These are phyloP conservation scores for Pichia kluyveri DNA, from an alignment of 805 yeast genomes.

Conservation along the genomic window DNA sequence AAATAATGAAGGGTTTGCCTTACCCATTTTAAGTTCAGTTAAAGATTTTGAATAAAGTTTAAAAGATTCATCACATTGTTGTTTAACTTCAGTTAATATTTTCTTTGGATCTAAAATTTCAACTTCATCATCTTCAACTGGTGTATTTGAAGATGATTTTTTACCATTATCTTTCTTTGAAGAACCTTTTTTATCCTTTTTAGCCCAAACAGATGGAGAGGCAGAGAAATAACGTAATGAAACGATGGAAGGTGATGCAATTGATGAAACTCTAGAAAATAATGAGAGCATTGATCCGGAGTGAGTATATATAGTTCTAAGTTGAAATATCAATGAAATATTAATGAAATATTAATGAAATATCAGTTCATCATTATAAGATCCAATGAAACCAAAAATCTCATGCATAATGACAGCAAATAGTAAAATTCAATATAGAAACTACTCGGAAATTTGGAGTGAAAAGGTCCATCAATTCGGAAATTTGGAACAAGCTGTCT, in stretches of 20 bases:
- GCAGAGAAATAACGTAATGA: not conserved
- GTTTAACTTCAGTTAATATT: slow-evolving; percentile 30
- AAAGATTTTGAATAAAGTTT: slow-evolving; percentile 46
- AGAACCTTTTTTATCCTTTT: slow-evolving; percentile 9
- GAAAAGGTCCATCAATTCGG: no score
- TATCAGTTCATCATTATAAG: no score
- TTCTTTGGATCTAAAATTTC: slow-evolving; percentile 23
- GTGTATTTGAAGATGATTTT: slow-evolving; percentile 2
- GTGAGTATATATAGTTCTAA: no score
- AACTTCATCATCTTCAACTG: slow-evolving; percentile 15
- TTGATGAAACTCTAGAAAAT: not conserved
- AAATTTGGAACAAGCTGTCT: no score
- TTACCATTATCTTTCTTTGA: slow-evolving; percentile 9
- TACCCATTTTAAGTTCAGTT: slow-evolving; percentile 61
- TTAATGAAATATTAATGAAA: no score
- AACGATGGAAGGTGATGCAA: not conserved
- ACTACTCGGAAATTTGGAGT: no score
- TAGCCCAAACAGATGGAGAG: slow-evolving; percentile 5
- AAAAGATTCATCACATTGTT: slow-evolving; percentile 38
- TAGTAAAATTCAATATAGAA: no score
- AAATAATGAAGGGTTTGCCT: slow-evolving; percentile 57
- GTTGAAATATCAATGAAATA: no score
- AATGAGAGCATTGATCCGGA: not conserved
- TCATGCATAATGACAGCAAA: no score
- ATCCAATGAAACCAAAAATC: no score